phyloP scores from a whole-genome alignment of 2,329 filamentous ascomycete species.

The Diplocarpon rosae region DNA sequence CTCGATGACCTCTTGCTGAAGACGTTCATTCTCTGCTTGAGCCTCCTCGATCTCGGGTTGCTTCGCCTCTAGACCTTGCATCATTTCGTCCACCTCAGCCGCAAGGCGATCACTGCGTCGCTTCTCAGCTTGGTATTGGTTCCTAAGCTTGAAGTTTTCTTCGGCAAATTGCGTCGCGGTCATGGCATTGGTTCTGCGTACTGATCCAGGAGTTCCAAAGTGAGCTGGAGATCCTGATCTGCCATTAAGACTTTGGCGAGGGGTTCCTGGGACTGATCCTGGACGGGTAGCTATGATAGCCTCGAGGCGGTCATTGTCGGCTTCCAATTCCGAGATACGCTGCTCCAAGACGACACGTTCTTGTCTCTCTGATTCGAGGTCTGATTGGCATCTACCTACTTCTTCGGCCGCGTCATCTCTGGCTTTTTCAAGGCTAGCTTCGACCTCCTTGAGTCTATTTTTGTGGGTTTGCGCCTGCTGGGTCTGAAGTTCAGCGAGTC shows the following conservation, averaged over 20 bases:
- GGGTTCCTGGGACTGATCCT: conserved; percentile 48
- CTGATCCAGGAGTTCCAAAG: conserved; percentile 49
- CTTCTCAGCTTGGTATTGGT: conserved; percentile 62
- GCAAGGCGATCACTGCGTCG: conserved; percentile 64
- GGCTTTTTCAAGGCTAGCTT: conserved; percentile 46
- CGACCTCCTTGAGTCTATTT: conserved; percentile 58
- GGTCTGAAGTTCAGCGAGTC: conserved; percentile 73
- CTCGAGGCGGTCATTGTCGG: conserved; percentile 48
- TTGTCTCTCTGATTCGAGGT: conserved; percentile 43
- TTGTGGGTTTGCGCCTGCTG: conserved; percentile 64
- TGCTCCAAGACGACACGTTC: conserved; percentile 40
- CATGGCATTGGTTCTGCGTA: conserved; percentile 42
- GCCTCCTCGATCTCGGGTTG: conserved; percentile 83
- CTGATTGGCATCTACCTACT: conserved; percentile 40
- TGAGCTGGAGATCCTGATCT: conserved; percentile 43
- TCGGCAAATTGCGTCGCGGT: conserved; percentile 53
- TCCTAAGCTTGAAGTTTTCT: conserved; percentile 56
- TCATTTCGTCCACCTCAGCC: conserved; percentile 72
- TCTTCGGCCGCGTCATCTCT: conserved; percentile 53
- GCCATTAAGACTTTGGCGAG: conserved; percentile 39
- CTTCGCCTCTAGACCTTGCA: conserved; percentile 73
- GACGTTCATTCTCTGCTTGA: conserved; percentile 65
- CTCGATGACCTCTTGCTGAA: conserved; percentile 71
- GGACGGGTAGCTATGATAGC: conserved; percentile 33
- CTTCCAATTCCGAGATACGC: conserved; percentile 54